Percentiles rank a stretch among this genome's conserved stretches.
phyloP scores from a whole-genome alignment of 2,329 filamentous ascomycete genomes.

The Fusarium phyllophilum region DNA sequence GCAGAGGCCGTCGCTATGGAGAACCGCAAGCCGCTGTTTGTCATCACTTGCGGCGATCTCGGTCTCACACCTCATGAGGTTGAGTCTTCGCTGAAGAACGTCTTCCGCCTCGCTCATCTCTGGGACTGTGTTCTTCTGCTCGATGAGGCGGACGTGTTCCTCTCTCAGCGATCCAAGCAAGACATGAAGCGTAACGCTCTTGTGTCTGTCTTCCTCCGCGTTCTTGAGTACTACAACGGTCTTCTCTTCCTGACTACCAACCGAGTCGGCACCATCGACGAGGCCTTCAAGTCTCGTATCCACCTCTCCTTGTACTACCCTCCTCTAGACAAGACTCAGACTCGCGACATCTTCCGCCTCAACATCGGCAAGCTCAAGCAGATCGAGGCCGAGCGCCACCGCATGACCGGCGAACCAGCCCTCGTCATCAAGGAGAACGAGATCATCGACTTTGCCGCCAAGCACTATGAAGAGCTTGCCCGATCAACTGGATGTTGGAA shows the following conservation, averaged over 20 bases:
- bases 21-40: constrained; percentile 57
- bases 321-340: constrained; percentile 51
- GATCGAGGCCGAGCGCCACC: constrained; percentile 50
- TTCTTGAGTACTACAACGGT: constrained; percentile 59
- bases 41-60: constrained; percentile 61
- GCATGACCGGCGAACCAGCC: constrained; percentile 50
- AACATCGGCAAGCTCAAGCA: constrained; percentile 52
- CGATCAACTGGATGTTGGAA: constrained; percentile 48
- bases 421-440: constrained; percentile 50
- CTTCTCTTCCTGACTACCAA: constrained; percentile 63
- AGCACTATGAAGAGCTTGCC: constrained; percentile 47
- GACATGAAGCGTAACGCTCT: constrained; percentile 51
- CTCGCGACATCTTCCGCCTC: constrained; percentile 54
- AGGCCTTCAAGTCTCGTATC: constrained; percentile 61
- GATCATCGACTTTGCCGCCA: constrained; percentile 50
- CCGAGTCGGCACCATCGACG: constrained; percentile 59
- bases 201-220: constrained; percentile 57
- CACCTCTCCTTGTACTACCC: constrained; percentile 58
- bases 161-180: constrained; percentile 43
- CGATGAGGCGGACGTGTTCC: constrained; percentile 52
- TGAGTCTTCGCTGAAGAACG: constrained; percentile 53
- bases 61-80: constrained; percentile 55
- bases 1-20: constrained; percentile 56
- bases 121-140: constrained; percentile 54
- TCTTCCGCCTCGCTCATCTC: constrained; percentile 54